Evolutionary conservation across 768 basidiomycete species (phyloP).

Genomic region (Asterophora lycoperdoides): DNA sequence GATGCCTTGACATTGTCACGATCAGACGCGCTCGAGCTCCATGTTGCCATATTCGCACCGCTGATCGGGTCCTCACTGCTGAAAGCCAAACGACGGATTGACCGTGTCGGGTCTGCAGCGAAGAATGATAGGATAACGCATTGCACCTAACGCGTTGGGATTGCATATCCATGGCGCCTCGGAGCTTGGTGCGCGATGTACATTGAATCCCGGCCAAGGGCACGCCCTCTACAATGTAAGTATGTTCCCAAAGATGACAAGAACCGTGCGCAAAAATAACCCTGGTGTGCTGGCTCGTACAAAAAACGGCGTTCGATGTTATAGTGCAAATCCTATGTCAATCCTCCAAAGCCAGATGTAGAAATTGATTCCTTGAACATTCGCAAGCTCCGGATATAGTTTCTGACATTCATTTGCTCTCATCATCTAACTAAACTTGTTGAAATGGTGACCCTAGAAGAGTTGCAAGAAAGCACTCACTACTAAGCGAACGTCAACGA

Average conservation of each 20-base stretch:
- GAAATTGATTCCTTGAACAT: too few relatives aligned
- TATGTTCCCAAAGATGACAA: not conserved
- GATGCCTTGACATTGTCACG: conserved; percentile 75
- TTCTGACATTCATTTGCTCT: too few relatives aligned
- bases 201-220: conserved; percentile 85
- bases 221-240: conserved; percentile 53
- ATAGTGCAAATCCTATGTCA: too few relatives aligned
- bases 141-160: conserved; percentile 87
- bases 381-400: too few relatives aligned
- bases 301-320: too few relatives aligned
- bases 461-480: too few relatives aligned
- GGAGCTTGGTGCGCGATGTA: conserved; percentile 98
- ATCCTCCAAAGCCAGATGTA: too few relatives aligned
- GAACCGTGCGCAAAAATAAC: too few relatives aligned
- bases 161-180: conserved; percentile 72
- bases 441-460: too few relatives aligned
- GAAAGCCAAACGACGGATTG: conserved; percentile 91
- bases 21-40: conserved; percentile 88
- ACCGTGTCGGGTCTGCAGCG: conserved; percentile 62
- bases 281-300: too few relatives aligned
- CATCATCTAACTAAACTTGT: too few relatives aligned
- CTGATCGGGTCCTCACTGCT: conserved; percentile 93
- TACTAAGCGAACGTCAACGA: too few relatives aligned
- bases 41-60: conserved; percentile 88
- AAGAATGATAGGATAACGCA: conserved; percentile 86